These are phyloP conservation scores for Cercophora newfieldiana DNA, from an alignment of 495 filamentous ascomycete species.

Conservation along the genomic window DNA sequence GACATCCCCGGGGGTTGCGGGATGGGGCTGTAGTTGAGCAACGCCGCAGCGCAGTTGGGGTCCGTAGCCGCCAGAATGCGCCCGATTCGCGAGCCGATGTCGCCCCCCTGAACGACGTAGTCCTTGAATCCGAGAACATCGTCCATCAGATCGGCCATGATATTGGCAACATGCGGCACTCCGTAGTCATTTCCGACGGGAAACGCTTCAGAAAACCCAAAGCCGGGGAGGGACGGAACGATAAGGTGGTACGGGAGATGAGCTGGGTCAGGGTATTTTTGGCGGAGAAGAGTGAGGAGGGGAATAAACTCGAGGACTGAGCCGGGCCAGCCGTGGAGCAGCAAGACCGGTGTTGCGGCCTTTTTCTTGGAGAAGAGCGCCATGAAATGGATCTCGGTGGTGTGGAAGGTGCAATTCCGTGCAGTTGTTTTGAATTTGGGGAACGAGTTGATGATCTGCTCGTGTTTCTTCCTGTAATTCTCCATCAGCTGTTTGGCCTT, in stretches of 20 bases:
- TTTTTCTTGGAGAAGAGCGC: conserved; percentile 59
- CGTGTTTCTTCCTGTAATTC: conserved; percentile 36
- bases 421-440: conserved; percentile 59
- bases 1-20: conserved; percentile 9
- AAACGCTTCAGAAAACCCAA: conserved; percentile 55
- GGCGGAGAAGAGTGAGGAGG: conserved; percentile 40
- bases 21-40: conserved; percentile 30
- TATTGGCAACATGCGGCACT: conserved; percentile 41
- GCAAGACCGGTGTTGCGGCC: conserved; percentile 61
- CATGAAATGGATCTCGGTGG: conserved; percentile 56
- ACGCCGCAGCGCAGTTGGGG: conserved; percentile 39
- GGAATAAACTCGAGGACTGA: conserved; percentile 61
- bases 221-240: conserved; percentile 64
- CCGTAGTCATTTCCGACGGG: conserved; percentile 52
- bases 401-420: conserved; percentile 35
- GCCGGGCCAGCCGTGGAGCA: conserved; percentile 49
- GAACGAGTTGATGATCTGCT: conserved; percentile 60
- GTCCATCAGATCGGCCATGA: conserved; percentile 59
- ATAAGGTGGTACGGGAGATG: conserved; percentile 64
- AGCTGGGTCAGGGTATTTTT: conserved; percentile 50
- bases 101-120: conserved; percentile 66
- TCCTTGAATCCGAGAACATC: conserved; percentile 53
- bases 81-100: conserved; percentile 56
- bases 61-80: conserved; percentile 41
- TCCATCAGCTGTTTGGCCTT: neutral